A percentile compares a stretch with the other conserved stretches of the same genome.
Evolutionary conservation across 2,329 filamentous ascomycete genomes (phyloP).

Genomic region (Arachnopeziza araneosa): DNA sequence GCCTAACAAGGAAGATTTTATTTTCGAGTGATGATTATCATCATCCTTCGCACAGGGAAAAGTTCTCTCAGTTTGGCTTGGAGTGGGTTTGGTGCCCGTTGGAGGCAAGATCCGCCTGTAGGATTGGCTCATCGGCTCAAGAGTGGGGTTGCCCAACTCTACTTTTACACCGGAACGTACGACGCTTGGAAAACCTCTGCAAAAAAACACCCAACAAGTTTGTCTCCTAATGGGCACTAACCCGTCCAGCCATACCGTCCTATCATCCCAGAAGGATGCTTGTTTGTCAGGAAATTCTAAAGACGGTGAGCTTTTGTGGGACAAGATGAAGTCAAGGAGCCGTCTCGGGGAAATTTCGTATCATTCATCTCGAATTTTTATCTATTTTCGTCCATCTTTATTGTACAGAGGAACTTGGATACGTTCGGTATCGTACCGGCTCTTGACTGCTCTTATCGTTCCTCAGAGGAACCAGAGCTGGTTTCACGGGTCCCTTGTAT

Average conservation of each 20-base stretch:
- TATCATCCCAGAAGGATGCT: background rate
- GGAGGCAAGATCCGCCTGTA: no score
- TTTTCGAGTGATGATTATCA: background rate
- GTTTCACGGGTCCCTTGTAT: background rate
- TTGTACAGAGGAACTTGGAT: background rate
- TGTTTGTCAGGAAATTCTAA: background rate
- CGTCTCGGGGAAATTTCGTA: background rate
- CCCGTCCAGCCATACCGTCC: background rate
- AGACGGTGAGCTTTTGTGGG: background rate
- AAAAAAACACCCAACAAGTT: background rate
- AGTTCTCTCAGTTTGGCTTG: background rate
- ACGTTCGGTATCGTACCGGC: background rate
- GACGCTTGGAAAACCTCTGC: background rate
- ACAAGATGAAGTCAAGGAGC: background rate
- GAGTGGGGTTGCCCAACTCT: background rate
- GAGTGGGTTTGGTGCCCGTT: no score
- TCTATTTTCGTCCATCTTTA: no score
- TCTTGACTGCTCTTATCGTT: background rate
- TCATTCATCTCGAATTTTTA: background rate
- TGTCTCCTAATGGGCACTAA: background rate
- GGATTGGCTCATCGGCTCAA: background rate
- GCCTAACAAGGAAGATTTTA: slow-evolving; percentile 11
- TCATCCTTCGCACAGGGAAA: background rate
- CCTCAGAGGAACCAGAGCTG: background rate
- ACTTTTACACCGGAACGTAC: background rate